Conservation (phyloP, 78 protist species). For the Dictyostelium citrinum region DNA sequence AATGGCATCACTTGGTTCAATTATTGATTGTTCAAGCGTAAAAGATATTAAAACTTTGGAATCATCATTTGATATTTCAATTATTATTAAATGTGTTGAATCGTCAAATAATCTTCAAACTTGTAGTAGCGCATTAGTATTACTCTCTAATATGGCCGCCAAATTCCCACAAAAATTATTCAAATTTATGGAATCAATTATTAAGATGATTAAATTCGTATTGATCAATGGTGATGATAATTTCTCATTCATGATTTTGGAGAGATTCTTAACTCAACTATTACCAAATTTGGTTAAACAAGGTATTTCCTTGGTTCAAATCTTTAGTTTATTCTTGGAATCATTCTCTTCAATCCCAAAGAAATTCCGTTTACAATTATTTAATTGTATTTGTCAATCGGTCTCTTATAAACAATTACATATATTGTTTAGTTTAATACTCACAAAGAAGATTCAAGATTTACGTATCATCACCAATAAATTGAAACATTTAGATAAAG, state of each 20-base stretch:
- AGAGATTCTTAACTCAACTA: not conserved
- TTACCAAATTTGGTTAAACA: not conserved
- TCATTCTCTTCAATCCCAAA: conserved; percentile 23
- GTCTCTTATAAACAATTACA: conserved; percentile 6
- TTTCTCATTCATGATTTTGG: not conserved
- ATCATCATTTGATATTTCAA: not conserved
- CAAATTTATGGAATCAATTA: conserved; percentile 15
- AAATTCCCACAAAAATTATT: conserved; percentile 11
- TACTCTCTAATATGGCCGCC: not conserved
- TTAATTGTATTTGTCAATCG: not conserved
- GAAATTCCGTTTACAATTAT: not conserved
- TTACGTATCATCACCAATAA: not conserved
- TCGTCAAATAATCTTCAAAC: conserved; percentile 7
- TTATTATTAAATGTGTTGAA: not conserved
- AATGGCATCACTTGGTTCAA: not conserved
- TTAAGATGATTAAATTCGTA: conserved; percentile 16
- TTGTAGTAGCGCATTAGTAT: not conserved
- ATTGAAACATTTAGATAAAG: conserved; percentile 7
- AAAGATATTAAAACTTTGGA: not conserved
- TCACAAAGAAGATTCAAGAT: conserved; percentile 12
- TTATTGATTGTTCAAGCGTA: not conserved
- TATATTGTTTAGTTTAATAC: not conserved
- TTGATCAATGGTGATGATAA: conserved; percentile 29
- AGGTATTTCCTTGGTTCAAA: not conserved
- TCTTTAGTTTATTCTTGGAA: conserved; percentile 5